Evolutionary conservation across 257 asterid species (phyloP).

Genomic region (Plantago ovata): DNA sequence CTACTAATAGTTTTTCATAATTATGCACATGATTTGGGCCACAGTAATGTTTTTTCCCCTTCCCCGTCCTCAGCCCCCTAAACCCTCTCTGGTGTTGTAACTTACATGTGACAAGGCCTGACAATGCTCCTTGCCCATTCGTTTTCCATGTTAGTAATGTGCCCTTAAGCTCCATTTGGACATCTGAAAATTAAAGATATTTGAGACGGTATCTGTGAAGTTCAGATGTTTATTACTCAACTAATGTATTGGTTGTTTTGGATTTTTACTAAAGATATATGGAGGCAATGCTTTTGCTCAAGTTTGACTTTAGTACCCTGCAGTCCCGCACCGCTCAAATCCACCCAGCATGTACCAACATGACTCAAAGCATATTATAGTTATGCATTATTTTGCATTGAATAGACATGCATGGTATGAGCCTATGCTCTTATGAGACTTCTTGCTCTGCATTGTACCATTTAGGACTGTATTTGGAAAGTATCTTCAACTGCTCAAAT

Average conservation of each 20-base stretch:
- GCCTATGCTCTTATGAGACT: slow-evolving; percentile 11
- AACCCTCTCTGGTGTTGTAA: not conserved
- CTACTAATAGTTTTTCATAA: too few relatives aligned
- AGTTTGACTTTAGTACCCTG: slow-evolving; percentile 37
- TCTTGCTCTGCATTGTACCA: slow-evolving; percentile 11
- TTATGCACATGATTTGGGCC: too few relatives aligned
- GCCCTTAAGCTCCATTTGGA: too few relatives aligned
- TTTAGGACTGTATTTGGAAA: slow-evolving; percentile 92
- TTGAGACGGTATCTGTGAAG: too few relatives aligned
- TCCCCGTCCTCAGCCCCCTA: not conserved
- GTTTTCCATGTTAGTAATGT: too few relatives aligned
- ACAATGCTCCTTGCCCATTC: too few relatives aligned
- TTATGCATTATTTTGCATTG: not conserved
- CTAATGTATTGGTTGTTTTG: too few relatives aligned
- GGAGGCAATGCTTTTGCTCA: slow-evolving; percentile 99
- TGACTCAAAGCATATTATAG: not conserved
- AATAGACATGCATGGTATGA: not conserved
- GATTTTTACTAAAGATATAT: too few relatives aligned
- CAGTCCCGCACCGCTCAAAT: too few relatives aligned
- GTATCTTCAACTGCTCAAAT: slow-evolving; percentile 63
- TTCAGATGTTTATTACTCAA: too few relatives aligned
- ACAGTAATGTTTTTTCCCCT: not conserved
- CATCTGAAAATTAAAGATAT: too few relatives aligned
- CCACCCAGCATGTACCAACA: not conserved
- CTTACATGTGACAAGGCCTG: too few relatives aligned